Evolutionary conservation across 345 rosid genomes (phyloP), one percentile per base, ranked within the genome.

Genomic region (Triadica sebifera): DNA sequence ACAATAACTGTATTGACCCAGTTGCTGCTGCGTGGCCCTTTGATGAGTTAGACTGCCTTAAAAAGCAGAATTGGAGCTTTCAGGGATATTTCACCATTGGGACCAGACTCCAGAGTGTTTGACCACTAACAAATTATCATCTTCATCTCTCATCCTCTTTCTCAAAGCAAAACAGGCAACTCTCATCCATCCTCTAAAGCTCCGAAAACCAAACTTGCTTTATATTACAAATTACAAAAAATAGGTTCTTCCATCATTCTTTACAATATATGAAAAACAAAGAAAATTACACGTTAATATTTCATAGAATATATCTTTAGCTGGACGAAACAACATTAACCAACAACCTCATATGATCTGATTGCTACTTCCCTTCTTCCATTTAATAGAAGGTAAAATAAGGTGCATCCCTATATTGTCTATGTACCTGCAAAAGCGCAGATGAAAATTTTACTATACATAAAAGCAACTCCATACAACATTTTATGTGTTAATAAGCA

Each of bases 391-490:
- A 73, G 67, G 77, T 63, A 57, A 82, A 77, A 63, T 65, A 60
- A 69, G 78, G 78, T 56, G 73, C 76, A 45, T 52, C 71, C 38
- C 67, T 67, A 71, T 75, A 74, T 59, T 78, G 70, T 71, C 61
- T 81, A 72, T 69, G 37, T 78, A 78, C 87, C 85, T 87, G 85
- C 75, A 67, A 73, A 8, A 20, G 2, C 10, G 77, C 37, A 56
- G 12, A 47, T 52, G 29, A 29, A 25, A 10, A 55, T 10, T 65
- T 61, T 12, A 46, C 16, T 13, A 41, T 8, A 11, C 13, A 25
- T 8, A 45, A 25, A 11, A 39, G 4, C 22, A 6, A 19, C 58
- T 16, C 6, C 58, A 53, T 4, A 17, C 15, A 0, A 12, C 41
- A 12, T 0, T 15, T 61, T 60, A 11, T 29, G 7, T 25, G 64